Evolutionary conservation across 495 filamentous ascomycete species (phyloP).

Genomic region (Xylaria grammica): DNA sequence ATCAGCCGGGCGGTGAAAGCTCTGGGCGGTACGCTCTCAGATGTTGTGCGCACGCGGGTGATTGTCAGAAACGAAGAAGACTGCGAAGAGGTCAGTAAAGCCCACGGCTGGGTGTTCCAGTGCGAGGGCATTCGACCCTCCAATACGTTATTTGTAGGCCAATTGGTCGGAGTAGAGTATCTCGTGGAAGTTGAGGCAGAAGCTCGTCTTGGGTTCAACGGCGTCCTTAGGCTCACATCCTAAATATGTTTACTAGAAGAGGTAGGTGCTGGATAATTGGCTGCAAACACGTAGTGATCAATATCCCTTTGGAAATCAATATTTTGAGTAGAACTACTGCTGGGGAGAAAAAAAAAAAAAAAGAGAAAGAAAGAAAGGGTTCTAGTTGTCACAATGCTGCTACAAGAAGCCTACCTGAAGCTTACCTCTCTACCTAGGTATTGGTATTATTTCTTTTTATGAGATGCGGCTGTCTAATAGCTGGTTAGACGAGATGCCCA

Average conservation of each 20-base stretch:
- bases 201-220: constrained; percentile 18
- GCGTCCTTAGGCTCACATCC: constrained; percentile 1
- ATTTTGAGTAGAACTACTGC: too few relatives aligned
- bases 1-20: constrained; percentile 20
- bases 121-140: constrained; percentile 24
- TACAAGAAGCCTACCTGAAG: too few relatives aligned
- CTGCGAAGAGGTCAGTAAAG: constrained; percentile 26
- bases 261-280: too few relatives aligned
- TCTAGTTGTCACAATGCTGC: too few relatives aligned
- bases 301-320: too few relatives aligned
- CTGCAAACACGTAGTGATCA: too few relatives aligned
- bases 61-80: constrained; percentile 21
- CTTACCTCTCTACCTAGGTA: too few relatives aligned
- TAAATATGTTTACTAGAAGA: neutral
- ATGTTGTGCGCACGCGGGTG: constrained; percentile 27
- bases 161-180: constrained; percentile 16
- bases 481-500: too few relatives aligned
- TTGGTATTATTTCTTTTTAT: too few relatives aligned
- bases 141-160: constrained; percentile 25
- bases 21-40: constrained; percentile 24
- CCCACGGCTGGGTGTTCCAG: constrained; percentile 25
- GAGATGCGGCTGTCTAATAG: too few relatives aligned
- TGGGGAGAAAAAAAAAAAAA: too few relatives aligned
- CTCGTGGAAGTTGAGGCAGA: constrained; percentile 31
- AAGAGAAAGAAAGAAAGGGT: too few relatives aligned